Percentiles rank a stretch among this genome's conserved stretches.
phyloP scores from a whole-genome alignment of 202 grass and related monocot genomes.

The Zoysia matrella region DNA sequence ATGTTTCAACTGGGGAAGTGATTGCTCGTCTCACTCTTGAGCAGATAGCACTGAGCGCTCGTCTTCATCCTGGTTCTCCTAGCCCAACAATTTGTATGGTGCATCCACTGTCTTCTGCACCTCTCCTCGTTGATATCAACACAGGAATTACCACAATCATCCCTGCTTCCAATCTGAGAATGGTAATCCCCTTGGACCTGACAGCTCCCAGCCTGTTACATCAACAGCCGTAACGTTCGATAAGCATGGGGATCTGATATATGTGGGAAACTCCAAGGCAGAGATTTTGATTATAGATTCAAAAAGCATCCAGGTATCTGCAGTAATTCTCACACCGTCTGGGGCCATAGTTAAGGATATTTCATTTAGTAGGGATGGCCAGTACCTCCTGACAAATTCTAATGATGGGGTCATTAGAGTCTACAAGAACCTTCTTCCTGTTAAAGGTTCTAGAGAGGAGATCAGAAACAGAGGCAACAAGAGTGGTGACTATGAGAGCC shows the following conservation, averaged over 20 bases:
- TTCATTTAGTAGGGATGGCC: conserved; percentile 87
- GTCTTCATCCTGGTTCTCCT: conserved; percentile 74
- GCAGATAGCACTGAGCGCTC: conserved; percentile 84
- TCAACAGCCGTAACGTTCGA: conserved; percentile 96
- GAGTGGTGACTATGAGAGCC: conserved; percentile 43
- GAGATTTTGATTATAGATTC: conserved; percentile 91
- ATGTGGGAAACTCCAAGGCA: conserved; percentile 95
- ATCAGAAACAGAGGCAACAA: conserved; percentile 58
- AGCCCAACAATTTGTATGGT: conserved; percentile 78
- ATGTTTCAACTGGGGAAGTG: conserved; percentile 61
- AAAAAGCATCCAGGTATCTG: conserved; percentile 75
- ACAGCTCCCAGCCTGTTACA: conserved; percentile 86
- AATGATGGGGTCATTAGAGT: conserved; percentile 97
- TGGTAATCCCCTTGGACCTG: conserved; percentile 60
- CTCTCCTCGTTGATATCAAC: conserved; percentile 92
- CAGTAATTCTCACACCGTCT: conserved; percentile 72
- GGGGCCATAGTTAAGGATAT: conserved; percentile 94
- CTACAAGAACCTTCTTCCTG: conserved; percentile 77
- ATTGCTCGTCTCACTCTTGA: conserved; percentile 86
- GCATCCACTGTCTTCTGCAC: conserved; percentile 94
- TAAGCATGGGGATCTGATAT: conserved; percentile 88
- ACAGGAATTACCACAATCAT: conserved; percentile 74
- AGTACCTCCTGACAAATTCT: conserved; percentile 92
- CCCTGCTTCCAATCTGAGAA: conserved; percentile 75
- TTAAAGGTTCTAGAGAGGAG: conserved; percentile 69